Base-by-base conservation (phyloP, 441 rosid genomes). In the Francoa sonchifolia region DNA sequence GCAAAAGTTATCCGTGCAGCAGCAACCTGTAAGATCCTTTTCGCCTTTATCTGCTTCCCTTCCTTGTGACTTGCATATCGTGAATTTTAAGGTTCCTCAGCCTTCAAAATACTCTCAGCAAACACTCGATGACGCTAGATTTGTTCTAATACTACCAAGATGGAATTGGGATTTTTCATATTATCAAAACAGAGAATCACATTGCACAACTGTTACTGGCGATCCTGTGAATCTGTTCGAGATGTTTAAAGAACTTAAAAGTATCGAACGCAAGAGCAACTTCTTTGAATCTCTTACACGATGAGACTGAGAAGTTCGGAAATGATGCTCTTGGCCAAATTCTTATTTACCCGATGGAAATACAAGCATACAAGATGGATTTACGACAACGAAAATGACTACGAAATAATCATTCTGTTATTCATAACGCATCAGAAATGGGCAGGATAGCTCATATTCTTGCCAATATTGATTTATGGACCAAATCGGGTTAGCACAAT, bases 61-160 rank as follows among this genome's bases (percentile, higher is more conserved):
- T 42, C 99, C 96, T 0, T 90, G 99, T 50, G 96, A 86, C 55
- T 48, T 90, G 51, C 99, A 86, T 59, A 62, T 90, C 2, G 94
- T 90, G 44, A 80, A 69, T 57, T 69, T 90, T 15, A 90, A 90
- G 62, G 94, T 82, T 36, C 85, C 90, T 2, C 71, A 78, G 60
- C 90, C 80, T 16, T 57, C 75, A 19, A 82, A 80, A 44, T 82
- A 68, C 52, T 65, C 83, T 48, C 85, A 66, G 60, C 79, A 57
- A 42, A 31, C 52, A 23, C 61, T 44, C 10, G 86, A 56, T 22
- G 80, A 66, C 25, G 65, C 77, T 12, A 72, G 88, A 66, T 82
- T 76, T 55, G 73, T 67, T 45, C 59, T 90, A 9, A 72, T 72
- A 33, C 59, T 90, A 37, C 85, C 70, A 48, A 81, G 96, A 61